Base-by-base conservation (phyloP, 2,329 filamentous ascomycete genomes). In the Calonectria pteridis region DNA sequence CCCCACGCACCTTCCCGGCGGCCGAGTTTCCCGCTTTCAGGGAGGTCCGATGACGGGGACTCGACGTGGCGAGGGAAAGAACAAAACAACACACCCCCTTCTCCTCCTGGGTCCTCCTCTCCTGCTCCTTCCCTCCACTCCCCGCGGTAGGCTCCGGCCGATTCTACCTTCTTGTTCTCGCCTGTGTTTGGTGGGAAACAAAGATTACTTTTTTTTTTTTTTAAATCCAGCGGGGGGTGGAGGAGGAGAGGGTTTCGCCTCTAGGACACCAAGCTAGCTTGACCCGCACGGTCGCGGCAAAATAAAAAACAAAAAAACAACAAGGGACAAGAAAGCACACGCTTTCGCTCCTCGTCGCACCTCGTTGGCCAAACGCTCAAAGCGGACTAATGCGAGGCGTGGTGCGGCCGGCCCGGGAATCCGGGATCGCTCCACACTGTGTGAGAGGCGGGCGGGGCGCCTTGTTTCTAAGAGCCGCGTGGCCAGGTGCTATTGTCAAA, bases 391-490 rank as follows among this genome's bases (percentile, higher is more conserved):
- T 65, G 72, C 67, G 20, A 37, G 29, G 35, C 37, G 31, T 53
- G 63, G 69, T 67, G 33, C 40, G 46, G n/a, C 63, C 72, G 63
- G 72, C 63, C 67, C 71, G 62, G 53, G 62, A 62, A 62, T 35
- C 68, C 62, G 72, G 55, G 33, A 40, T 55, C 72, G 55, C 72
- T 73, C 72, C 72, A 73, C 68, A 64, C 63, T 53, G 67, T 67
- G 67, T 51, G 72, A 33, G 63, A 20, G 26, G 14, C n/a, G 40
- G 40, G 40, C 40, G 40, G 40, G 40, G 40, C 1, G 40, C 18
- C 29, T 28, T 28, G 10, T 46, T 46, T 28, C 35, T 14, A 18
- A 40, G 59, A 62, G 55, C 55, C 55, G 59, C 59, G 59, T 43
- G 28, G 59, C 18, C 37, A 43, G 40, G 59, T n/a, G 29, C 18